These are phyloP conservation scores for Sutorius eximius DNA, from an alignment of 1,284 basidiomycete genomes.

Conservation along the genomic window DNA sequence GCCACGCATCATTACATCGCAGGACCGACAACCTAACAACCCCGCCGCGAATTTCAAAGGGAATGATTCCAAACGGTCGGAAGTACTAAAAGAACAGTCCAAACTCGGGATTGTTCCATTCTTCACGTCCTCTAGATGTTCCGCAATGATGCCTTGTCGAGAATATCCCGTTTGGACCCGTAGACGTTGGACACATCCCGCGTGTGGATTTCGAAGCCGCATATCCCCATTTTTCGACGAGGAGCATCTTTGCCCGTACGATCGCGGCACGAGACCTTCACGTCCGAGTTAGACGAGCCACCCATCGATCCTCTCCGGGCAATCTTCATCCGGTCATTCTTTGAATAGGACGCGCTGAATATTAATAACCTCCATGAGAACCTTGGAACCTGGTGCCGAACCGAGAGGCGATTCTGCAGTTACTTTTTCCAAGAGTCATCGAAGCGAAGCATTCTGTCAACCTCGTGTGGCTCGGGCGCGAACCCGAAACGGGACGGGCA, in stretches of 20 bases:
- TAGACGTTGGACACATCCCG: slow-evolving; percentile 74
- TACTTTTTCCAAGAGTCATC: slow-evolving; percentile 85
- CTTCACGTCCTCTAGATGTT: slow-evolving; percentile 70
- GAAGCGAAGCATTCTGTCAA: slow-evolving; percentile 75
- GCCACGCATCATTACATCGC: slow-evolving; percentile 3
- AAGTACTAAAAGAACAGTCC: slow-evolving; percentile 83
- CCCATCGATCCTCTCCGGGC: slow-evolving; percentile 38
- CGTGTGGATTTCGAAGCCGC: slow-evolving; percentile 73
- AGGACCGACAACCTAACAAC: not conserved
- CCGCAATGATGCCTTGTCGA: slow-evolving; percentile 76
- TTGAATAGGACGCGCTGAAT: slow-evolving; percentile 45
- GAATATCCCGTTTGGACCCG: slow-evolving; percentile 70
- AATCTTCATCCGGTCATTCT: not conserved
- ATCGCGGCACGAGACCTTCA: slow-evolving; percentile 68
- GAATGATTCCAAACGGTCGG: not conserved
- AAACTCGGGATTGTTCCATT: slow-evolving; percentile 81
- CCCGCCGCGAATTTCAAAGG: slow-evolving; percentile 7
- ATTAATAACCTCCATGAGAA: slow-evolving; percentile 73
- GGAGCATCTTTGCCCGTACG: slow-evolving; percentile 69
- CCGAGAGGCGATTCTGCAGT: slow-evolving; percentile 78
- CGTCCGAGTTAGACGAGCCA: slow-evolving; percentile 55
- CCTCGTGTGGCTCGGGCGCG: slow-evolving; percentile 55
- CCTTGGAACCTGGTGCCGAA: slow-evolving; percentile 74
- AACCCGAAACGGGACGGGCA: slow-evolving; percentile 74
- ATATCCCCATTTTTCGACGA: slow-evolving; percentile 75